These are phyloP conservation scores for Diaporthe citri DNA, from an alignment of 2,329 filamentous ascomycete species.

Conservation along the genomic window DNA sequence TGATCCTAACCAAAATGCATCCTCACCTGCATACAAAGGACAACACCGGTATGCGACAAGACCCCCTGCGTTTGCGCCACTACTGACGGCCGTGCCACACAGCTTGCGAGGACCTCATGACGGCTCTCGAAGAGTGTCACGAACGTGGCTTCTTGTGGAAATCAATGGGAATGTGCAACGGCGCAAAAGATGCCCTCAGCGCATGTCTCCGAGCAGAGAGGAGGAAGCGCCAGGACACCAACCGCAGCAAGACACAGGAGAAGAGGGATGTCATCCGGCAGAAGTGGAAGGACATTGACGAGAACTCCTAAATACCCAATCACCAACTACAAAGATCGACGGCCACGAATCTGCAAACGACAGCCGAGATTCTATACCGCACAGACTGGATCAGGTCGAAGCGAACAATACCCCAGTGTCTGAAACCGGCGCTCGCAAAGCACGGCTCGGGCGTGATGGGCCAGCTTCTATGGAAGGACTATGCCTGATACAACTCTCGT, in stretches of 20 bases:
- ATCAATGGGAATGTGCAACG: conserved; percentile 89
- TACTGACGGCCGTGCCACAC: conserved; percentile 36
- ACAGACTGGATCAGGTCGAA: neutral
- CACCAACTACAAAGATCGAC: neutral
- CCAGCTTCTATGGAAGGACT: neutral
- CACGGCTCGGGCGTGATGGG: neutral
- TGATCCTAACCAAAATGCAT: conserved; percentile 79
- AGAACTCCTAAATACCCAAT: conserved; percentile 68
- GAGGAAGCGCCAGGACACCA: conserved; percentile 80
- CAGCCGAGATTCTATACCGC: neutral
- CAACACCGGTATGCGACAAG: conserved; percentile 75
- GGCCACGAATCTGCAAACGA: neutral
- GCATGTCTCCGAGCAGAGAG: conserved; percentile 86
- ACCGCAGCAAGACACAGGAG: conserved; percentile 77
- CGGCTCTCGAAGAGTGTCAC: conserved; percentile 94
- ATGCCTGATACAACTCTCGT: too few species aligned
- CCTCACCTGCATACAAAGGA: conserved; percentile 95
- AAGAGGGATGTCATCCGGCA: conserved; percentile 81
- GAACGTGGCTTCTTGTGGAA: conserved; percentile 93
- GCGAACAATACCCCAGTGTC: neutral
- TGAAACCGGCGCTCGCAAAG: neutral
- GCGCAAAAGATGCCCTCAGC: conserved; percentile 85
- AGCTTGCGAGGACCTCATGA: conserved; percentile 97
- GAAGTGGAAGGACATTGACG: conserved; percentile 83
- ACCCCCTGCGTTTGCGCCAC: conserved; percentile 11